Base-by-base conservation (phyloP, 306 rosid genomes). In the Mucuna pruriens region DNA sequence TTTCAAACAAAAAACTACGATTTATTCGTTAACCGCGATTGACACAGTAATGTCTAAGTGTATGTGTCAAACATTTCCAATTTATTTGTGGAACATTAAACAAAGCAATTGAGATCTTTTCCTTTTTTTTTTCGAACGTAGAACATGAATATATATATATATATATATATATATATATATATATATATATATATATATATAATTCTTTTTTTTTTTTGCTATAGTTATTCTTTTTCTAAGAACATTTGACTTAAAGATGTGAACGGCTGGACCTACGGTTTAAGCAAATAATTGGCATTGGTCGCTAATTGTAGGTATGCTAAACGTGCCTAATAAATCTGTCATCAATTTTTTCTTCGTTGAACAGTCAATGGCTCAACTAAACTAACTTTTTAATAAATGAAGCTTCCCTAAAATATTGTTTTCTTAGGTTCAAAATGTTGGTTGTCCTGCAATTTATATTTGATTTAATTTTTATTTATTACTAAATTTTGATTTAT, bases 261-360 rank as follows among this genome's bases (percentile, higher is more conserved):
- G 67, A 65, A 62, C 45, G 51, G 15, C 9, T 22, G 10, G 10
- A 49, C 26, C 48, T 20, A 4, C 2, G 4, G 15, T 34, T 4
- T 26, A 17, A n/a, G 38, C 20, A 4, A 62, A 45, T 44, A 71
- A 62, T 48, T 60, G 20, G 40, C 46, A 8, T 7, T 34, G 49
- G n/a, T 71, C 9, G 72, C 54, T 44, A 61, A 61, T 26, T 55
- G 23, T 5, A 19, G 31, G 83, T 19, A 7, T 40, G 83, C 51
- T 34, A 58, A 79, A 77, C 77, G 60, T 69, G 83, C 69, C 77
- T 55, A 25, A 42, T 79, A 79, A 69, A 68, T 54, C 26, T 52
- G 3, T 65, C 44, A 52, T 39, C 9, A 38, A 9, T n/a, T 31
- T 78, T 78, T 45, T 54, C 46, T 65, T 51, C 31, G 20, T 16